Evolutionary conservation across 495 filamentous ascomycete genomes (phyloP), one percentile per base, ranked within the genome.

Genomic region (Symbiotaphrina buchneri): DNA sequence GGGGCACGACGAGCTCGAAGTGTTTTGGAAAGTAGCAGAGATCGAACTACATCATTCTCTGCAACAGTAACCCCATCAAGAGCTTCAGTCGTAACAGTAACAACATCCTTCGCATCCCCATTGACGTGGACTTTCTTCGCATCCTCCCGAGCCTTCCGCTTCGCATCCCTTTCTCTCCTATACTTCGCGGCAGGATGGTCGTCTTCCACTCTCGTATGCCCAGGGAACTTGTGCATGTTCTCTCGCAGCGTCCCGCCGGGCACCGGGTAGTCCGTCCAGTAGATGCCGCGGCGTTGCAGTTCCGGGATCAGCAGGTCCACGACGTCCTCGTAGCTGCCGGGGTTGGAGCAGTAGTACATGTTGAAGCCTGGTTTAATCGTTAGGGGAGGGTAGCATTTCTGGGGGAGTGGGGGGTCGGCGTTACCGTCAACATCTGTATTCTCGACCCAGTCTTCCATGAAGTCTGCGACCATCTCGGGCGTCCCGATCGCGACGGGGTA

Each of bases 341-440:
- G 22, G 7, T 7, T 25, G 8, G 22, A 8, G 13, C 7, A 7
- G 13, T 25, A 25, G 13, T 13, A 7, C 22, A 25, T 7, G 13
- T 25, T 25, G 22, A 25, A 25, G n/a, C n/a, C n/a, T n/a, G n/a
- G n/a, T n/a, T n/a, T n/a, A n/a, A n/a, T n/a, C n/a, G n/a, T n/a
- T n/a, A n/a, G n/a, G n/a, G n/a, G n/a, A n/a, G n/a, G n/a, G n/a
- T n/a, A n/a, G n/a, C n/a, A n/a, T n/a, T n/a, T n/a, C n/a, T n/a
- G n/a, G n/a, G n/a, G n/a, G n/a, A n/a, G n/a, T n/a, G n/a, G n/a
- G n/a, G n/a, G n/a, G n/a, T n/a, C n/a, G n/a, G n/a, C n/a, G n/a
- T n/a, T n/a, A 25, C 68, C 68, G 47, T 75, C 69, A 10, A 74
- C 51, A 44, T 70, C 67, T 0, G 61, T 67, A 36, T 71, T 67